A percentile compares a stretch with the other conserved stretches of the same genome.
These are phyloP conservation scores for Curvularia spicifera DNA, from an alignment of 2,329 filamentous ascomycete species.

Conservation along the genomic window DNA sequence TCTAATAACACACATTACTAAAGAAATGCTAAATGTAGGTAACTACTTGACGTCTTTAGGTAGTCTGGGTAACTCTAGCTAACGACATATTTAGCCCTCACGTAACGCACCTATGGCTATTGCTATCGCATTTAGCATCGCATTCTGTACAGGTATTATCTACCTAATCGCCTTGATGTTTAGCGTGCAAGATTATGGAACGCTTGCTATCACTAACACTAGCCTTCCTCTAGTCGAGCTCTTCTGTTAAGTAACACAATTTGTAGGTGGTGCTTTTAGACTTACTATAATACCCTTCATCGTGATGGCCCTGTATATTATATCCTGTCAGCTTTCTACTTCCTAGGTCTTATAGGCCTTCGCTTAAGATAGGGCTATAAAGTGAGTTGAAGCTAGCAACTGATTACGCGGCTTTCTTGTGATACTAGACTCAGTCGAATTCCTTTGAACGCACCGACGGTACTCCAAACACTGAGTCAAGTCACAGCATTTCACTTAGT, in stretches of 20 bases:
- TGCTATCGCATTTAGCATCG: slow-evolving; percentile 57
- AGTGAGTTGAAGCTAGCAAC: too few relatives aligned
- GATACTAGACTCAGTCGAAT: too few relatives aligned
- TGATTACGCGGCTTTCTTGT: too few relatives aligned
- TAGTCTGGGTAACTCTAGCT: neutral
- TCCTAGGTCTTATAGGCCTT: slow-evolving; percentile 54
- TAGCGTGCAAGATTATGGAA: slow-evolving; percentile 16
- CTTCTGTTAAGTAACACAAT: slow-evolving; percentile 54
- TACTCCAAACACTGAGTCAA: too few relatives aligned
- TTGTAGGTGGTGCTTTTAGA: slow-evolving; percentile 53
- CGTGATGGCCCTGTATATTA: slow-evolving; percentile 53
- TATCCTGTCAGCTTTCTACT: slow-evolving; percentile 47
- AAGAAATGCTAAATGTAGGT: slow-evolving; percentile 5
- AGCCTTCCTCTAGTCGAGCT: slow-evolving; percentile 56
- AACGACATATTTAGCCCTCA: slow-evolving; percentile 28
- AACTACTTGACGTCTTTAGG: neutral
- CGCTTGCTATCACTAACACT: slow-evolving; percentile 50
- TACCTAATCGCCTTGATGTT: slow-evolving; percentile 62
- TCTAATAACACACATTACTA: neutral
- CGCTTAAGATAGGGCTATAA: slow-evolving; percentile 48
- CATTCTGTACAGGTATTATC: slow-evolving; percentile 58
- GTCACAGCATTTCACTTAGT: too few relatives aligned
- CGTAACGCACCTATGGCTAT: slow-evolving; percentile 49
- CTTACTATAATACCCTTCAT: slow-evolving; percentile 54
- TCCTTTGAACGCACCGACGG: too few relatives aligned